Evolutionary conservation across 805 yeast genomes (phyloP), one percentile per base, ranked within the genome.

Genomic region (Saccharomycopsis guyanensis): DNA sequence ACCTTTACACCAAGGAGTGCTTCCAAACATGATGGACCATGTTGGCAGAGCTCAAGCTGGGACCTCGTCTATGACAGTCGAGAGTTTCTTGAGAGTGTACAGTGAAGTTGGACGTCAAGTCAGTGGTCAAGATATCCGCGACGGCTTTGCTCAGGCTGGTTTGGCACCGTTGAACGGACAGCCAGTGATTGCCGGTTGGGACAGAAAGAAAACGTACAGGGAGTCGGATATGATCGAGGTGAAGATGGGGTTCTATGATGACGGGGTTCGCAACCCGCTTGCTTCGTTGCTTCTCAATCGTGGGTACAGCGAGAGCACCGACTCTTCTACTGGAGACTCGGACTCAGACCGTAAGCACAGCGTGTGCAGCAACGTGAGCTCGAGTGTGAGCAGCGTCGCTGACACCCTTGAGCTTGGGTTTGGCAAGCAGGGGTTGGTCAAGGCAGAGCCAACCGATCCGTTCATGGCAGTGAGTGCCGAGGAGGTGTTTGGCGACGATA

Each of bases 161-260:
- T 35, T 47, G 25, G 24, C 8, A n/a, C 48, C 51, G 4, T 23
- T 18, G 7, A 22, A 13, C n/a, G 23, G 38, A 13, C 18, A n/a
- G n/a, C 27, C 18, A 13, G 43, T 39, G 8, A 24, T 45, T 15
- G 20, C 13, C 6, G 34, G 18, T 6, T 39, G 47, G 47, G 35
- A 39, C 12, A 38, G 10, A 16, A 22, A 25, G 12, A 15, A 23
- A 6, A 4, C 19, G 22, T 27, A 27, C 5, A 19, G 27, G 25
- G 49, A 40, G 8, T 35, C 20, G 22, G 49, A 45, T 10, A 27
- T 35, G n/a, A 25, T 45, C 24, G 49, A 40, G 31, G 33, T 33
- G n/a, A n/a, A n/a, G n/a, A n/a, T n/a, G n/a, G n/a, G n/a, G n/a
- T 27, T 8, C 32, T 27, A 27, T 13, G n/a, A n/a, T n/a, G n/a